These are phyloP conservation scores for Geoglossum glabrum DNA, from an alignment of 495 filamentous ascomycete genomes.

Conservation along the genomic window DNA sequence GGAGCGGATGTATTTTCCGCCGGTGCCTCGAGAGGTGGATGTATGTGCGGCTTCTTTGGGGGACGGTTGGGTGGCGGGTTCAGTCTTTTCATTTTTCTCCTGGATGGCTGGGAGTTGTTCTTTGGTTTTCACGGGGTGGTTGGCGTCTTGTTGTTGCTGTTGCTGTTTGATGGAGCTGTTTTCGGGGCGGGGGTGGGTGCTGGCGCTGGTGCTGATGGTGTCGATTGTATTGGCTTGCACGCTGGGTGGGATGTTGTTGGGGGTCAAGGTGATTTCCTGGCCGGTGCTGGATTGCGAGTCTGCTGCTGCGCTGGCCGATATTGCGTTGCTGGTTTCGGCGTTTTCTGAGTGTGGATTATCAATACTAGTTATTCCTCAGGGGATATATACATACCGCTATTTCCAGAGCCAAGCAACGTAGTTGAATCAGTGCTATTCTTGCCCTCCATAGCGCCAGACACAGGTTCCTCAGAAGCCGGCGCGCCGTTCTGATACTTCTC, in stretches of 20 bases:
- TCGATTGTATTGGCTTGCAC: background rate
- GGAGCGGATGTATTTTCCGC: conserved; percentile 32
- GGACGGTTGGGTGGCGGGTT: conserved; percentile 1
- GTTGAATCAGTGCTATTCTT: background rate
- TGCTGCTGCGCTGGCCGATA: too few species aligned
- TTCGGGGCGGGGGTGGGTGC: conserved; percentile 8
- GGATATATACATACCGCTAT: background rate
- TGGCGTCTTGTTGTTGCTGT: conserved; percentile 21
- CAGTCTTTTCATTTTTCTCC: conserved; percentile 8
- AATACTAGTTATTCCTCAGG: too few species aligned
- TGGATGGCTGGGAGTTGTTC: conserved; percentile 7
- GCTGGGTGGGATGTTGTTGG: too few species aligned
- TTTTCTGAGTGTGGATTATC: background rate
- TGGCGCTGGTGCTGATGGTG: background rate
- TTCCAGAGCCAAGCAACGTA: background rate
- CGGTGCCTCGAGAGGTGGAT: conserved; percentile 18
- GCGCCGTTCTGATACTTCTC: background rate
- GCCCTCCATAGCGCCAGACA: background rate
- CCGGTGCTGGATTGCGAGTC: too few species aligned
- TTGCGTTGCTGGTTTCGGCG: too few species aligned
- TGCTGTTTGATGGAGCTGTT: background rate
- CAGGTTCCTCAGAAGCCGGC: background rate
- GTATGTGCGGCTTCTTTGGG: background rate
- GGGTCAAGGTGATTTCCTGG: too few species aligned
- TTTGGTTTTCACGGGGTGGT: conserved; percentile 9